Evolutionary conservation across 2,329 filamentous ascomycete genomes (phyloP), one percentile per base, ranked within the genome.

Genomic region (Exophiala oligosperma): DNA sequence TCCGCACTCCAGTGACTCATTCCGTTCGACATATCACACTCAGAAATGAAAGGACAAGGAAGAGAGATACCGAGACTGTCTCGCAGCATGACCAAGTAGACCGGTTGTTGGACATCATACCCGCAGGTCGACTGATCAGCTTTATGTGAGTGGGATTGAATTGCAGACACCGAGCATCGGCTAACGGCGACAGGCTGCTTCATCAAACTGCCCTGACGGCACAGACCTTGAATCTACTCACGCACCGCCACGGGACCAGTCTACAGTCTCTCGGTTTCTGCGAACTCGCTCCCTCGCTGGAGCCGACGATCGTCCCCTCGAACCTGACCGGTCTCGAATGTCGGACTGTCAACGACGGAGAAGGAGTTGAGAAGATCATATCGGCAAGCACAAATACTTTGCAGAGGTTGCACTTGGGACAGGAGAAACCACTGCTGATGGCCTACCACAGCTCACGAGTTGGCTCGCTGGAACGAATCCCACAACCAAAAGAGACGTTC

Each of bases 341-440:
- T 28, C 56, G 60, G 17, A 62, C 61, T 1, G 47, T 67, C 26
- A 57, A 58, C 28, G 61, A 64, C 9, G 66, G 64, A 23, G 58
- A 64, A 8, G 51, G 32, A 12, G 48, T 64, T 2, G 57, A 54
- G 38, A 64, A 57, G 47, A 57, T 67, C 37, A 52, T 67, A n/a
- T 32, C 53, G 7, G 55, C 59, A 9, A 67, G 60, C 56, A 62
- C 47, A 41, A 54, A 49, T 47, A 63, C 56, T 4, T 54, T 67
- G 9, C 41, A 60, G n/a, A 55, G 49, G 8, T 35, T 67, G n/a
- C 47, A 54, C n/a, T 41, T 67, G 38, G 66, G 66, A 38, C 64
- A 67, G 54, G 66, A 67, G 48, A 66, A 55, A 44, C 49, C 56
- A 11, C 43, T 67, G n/a, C 38, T 66, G 11, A 57, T 64, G 17